Evolutionary conservation across 345 rosid genomes (phyloP), one percentile per base, ranked within the genome.

Genomic region (Eucalyptus curtisii): DNA sequence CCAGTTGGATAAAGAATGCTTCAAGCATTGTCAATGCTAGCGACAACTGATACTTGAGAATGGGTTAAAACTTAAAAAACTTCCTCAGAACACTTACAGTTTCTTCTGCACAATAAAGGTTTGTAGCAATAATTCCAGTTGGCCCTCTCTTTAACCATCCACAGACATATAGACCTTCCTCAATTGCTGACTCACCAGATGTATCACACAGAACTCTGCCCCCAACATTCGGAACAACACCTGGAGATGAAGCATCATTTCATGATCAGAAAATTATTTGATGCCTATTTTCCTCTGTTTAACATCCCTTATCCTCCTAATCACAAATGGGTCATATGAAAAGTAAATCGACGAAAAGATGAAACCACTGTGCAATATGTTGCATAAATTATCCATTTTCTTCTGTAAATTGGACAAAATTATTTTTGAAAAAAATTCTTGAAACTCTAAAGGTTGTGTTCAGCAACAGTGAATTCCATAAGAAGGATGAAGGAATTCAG

Each of bases 141-240:
- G 99, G 98, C 90, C 98, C 99, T 92, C 99, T 94, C 93, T 96
- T 98, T 86, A 98, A 93, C 99, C 99, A 98, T 79, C 98, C 99
- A 87, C 98, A 95, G 31, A 95, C 99, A 48, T 98, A 97, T 91
- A 96, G 91, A n/a, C 99, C 98, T 7, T 87, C 91, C 90, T 95
- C 98, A 19, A 42, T 66, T 52, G 92, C 86, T 47, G 92, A 68
- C 89, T 91, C 94, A 89, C 92, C 94, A 13, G 93, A 92, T 42
- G 88, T 86, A 59, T 92, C 90, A 87, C 90, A 82, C 71, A 97
- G 88, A 90, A 98, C 98, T 90, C 98, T 96, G 71, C 99, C 97
- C 50, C 88, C 76, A 37, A 91, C 52, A 87, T 96, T 96, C 8
- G 96, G 99, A 87, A 97, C 98, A 86, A 95, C 89, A 88, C 99